Base-by-base conservation (phyloP, 2,329 filamentous ascomycete genomes). In the Amauroascus niger region DNA sequence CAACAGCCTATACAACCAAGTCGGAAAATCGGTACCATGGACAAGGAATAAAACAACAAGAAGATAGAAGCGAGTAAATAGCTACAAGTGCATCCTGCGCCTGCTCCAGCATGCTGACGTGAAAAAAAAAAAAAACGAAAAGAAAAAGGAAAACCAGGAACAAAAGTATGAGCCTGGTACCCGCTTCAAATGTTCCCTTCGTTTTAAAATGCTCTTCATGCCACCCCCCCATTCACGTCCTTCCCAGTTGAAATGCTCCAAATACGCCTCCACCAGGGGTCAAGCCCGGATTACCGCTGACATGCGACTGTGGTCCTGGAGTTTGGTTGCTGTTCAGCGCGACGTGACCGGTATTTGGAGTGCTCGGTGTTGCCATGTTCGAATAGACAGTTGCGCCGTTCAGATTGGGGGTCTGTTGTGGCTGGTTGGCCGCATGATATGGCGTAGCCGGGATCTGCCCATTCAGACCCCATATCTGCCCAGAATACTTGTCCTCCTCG, bases 391-490 rank as follows among this genome's bases (percentile, higher is more conserved):
- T 73, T 22, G 74, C 74, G 41, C 78, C 79, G 58, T 80, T 80
- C 54, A 80, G 72, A 54, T 75, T 75, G 32, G 74, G 74, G 9
- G 78, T 79, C 63, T 78, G 67, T 62, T 76, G 71, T 48, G 72
- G 65, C 55, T 73, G 62, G 20, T 37, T 56, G 58, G 70, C 68
- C 6, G 62, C 58, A 45, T 70, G 65, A 57, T 76, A 71, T 32
- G 62, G 66, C 61, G 76, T 61, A n/a, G 71, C 77, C 63, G 70
- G 79, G 74, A 69, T 85, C 81, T 60, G 86, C 78, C 71, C 85
- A 50, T 89, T 90, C 8, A 97, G 76, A 9, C 91, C 91, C 87
- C 91, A 97, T 62, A 96, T 89, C 70, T 94, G 91, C 56, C 90
- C 89, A 5, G 87, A 75, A 60, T 94, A 88, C 61, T 94, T 77